A percentile compares a stretch with the other conserved stretches of the same genome.
phyloP scores from a whole-genome alignment of 768 basidiomycete species.

The Naganishia antarctica region DNA sequence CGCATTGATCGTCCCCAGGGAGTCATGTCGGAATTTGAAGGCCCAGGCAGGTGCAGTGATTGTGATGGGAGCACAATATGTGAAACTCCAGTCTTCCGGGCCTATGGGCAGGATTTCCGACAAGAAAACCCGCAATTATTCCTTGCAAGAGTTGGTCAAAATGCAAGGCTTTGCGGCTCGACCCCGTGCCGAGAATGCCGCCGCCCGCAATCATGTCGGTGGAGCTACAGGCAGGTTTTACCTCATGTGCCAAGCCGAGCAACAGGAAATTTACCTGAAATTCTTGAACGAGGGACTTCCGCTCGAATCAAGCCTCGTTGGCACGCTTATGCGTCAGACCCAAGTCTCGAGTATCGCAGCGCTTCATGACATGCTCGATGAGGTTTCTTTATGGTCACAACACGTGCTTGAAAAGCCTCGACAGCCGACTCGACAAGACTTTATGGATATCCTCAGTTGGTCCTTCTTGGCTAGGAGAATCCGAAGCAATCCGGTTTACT shows the following conservation, averaged over 20 bases:
- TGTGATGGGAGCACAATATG: constrained; percentile 88
- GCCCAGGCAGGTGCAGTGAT: constrained; percentile 74
- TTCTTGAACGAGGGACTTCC: constrained; percentile 86
- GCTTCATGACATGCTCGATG: constrained; percentile 33
- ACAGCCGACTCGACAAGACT: constrained; percentile 60
- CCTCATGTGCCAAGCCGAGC: constrained; percentile 84
- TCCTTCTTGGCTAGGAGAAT: constrained; percentile 72
- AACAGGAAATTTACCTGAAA: constrained; percentile 70
- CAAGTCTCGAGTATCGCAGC: constrained; percentile 48
- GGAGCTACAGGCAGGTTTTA: constrained; percentile 54
- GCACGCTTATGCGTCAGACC: constrained; percentile 37
- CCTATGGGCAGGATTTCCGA: background rate
- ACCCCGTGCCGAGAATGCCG: constrained; percentile 51
- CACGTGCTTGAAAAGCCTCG: constrained; percentile 45
- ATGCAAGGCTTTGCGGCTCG: constrained; percentile 87
- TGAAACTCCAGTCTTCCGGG: constrained; percentile 49
- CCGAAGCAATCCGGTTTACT: constrained; percentile 76
- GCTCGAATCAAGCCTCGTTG: constrained; percentile 68
- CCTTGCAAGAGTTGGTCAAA: constrained; percentile 70
- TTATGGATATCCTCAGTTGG: constrained; percentile 71
- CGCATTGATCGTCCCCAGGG: constrained; percentile 74
- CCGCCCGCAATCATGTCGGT: constrained; percentile 31
- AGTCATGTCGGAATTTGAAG: constrained; percentile 84
- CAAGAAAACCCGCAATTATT: constrained; percentile 53
- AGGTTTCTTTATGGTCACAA: constrained; percentile 21